Percentiles rank a stretch among this genome's conserved stretches.
These are phyloP conservation scores for Pontederia crassipes DNA, from an alignment of 176 grass and related monocot species.

Conservation along the genomic window DNA sequence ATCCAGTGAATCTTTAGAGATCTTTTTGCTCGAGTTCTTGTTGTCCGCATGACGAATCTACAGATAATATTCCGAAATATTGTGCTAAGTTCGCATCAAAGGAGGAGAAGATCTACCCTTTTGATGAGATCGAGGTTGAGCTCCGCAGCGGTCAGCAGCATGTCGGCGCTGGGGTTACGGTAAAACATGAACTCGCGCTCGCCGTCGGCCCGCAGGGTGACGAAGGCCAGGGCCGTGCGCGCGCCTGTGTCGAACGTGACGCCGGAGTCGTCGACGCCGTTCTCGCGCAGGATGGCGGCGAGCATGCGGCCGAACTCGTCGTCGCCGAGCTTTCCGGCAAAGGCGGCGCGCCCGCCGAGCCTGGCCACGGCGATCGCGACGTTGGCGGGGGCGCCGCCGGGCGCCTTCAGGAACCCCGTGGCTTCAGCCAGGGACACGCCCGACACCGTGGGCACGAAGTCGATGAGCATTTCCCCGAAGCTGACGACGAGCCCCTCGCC, in stretches of 20 bases:
- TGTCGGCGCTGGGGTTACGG: conserved; percentile 98
- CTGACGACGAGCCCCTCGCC: conserved; percentile 40
- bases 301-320: conserved; percentile 19
- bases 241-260: conserved; percentile 78
- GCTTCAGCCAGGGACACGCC: conserved; percentile 47
- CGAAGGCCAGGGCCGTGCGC: conserved; percentile 94
- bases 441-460: conserved; percentile 67
- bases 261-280: conserved; percentile 66
- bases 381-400: conserved; percentile 87
- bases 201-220: conserved; percentile 84
- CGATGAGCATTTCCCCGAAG: conserved; percentile 99
- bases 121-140: conserved; percentile 85
- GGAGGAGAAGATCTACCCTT: not conserved
- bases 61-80: too few species aligned
- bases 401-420: conserved; percentile 83
- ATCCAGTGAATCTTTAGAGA: too few species aligned
- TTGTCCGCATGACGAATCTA: too few species aligned
- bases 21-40: too few species aligned
- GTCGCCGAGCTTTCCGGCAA: conserved; percentile 15
- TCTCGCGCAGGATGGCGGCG: conserved; percentile 77
- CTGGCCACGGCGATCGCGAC: conserved; percentile 85
- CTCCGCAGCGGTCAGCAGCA: conserved; percentile 76
- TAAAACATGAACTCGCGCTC: conserved; percentile 99
- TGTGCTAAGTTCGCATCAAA: too few species aligned
- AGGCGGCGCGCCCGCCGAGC: conserved; percentile 66